These are phyloP conservation scores for Alloteropsis semialata DNA, from an alignment of 176 grass and related monocot species.

Conservation along the genomic window DNA sequence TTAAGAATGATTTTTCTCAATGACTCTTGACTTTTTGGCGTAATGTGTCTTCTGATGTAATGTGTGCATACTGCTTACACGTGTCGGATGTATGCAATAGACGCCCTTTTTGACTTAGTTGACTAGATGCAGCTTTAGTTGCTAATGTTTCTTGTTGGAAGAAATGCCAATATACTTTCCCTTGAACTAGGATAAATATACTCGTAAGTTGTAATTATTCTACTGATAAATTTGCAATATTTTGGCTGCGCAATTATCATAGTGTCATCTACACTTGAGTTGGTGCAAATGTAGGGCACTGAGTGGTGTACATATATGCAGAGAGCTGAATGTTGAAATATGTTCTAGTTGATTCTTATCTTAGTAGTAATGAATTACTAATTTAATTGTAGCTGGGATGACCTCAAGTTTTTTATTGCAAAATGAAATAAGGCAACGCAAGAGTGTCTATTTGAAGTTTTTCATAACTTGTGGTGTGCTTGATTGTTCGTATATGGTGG, in stretches of 20 bases:
- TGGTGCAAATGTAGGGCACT: neutral
- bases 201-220: neutral
- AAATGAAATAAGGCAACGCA: neutral
- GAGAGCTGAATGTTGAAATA: neutral
- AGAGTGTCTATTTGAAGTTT: neutral
- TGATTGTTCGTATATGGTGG: neutral
- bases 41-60: neutral
- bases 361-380: neutral
- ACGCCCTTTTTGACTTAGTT: neutral
- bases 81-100: neutral
- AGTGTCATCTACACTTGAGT: neutral
- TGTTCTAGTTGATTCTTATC: neutral
- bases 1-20: neutral
- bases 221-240: neutral
- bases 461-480: neutral
- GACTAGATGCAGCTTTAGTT: neutral
- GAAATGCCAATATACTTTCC: neutral
- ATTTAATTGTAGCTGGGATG: neutral
- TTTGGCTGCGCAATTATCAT: neutral
- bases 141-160: neutral
- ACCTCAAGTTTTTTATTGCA: neutral
- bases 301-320: neutral
- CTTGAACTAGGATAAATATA: neutral
- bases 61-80: neutral
- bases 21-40: neutral